Evolutionary conservation across 208 protist genomes (phyloP).

Genomic region (Phytomonas serpens): DNA sequence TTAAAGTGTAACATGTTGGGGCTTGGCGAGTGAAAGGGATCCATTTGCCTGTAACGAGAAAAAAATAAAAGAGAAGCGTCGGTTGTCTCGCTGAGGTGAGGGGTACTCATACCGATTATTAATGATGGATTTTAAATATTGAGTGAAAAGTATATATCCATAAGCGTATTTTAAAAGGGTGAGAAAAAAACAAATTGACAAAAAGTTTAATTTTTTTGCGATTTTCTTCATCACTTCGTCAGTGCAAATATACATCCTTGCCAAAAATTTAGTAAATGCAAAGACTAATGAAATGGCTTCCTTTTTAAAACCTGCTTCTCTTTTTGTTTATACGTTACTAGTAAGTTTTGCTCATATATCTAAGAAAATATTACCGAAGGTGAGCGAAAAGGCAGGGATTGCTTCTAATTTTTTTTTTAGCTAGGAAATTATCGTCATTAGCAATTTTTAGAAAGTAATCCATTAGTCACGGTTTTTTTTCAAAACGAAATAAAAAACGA

Average conservation of each 20-base stretch:
- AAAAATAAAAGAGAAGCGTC: slow-evolving; percentile 10
- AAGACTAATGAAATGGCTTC: not conserved
- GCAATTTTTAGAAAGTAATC: slow-evolving; percentile 5
- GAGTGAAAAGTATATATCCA: slow-evolving; percentile 6
- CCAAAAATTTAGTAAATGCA: not conserved
- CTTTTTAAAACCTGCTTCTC: slow-evolving; percentile 13
- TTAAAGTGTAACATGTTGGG: not conserved
- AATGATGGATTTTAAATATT: slow-evolving; percentile 9
- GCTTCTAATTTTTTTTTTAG: slow-evolving; percentile 6
- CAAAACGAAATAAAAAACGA: slow-evolving; percentile 4
- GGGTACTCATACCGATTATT: slow-evolving; percentile 10
- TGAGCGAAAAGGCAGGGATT: slow-evolving; percentile 1
- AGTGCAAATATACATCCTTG: slow-evolving; percentile 1
- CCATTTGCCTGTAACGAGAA: slow-evolving; percentile 11
- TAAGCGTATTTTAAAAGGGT: slow-evolving; percentile 2
- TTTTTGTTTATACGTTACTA: not conserved
- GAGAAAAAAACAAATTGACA: not conserved
- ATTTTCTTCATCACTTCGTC: slow-evolving; percentile 6
- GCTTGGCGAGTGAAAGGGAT: not conserved
- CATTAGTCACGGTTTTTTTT: not conserved
- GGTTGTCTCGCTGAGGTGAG: not conserved
- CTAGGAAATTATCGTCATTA: not conserved
- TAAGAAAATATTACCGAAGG: not conserved
- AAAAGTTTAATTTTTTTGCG: slow-evolving; percentile 4
- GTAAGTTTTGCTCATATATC: not conserved